Evolutionary conservation across 345 rosid genomes (phyloP).

Genomic region (Corchorus olitorius): DNA sequence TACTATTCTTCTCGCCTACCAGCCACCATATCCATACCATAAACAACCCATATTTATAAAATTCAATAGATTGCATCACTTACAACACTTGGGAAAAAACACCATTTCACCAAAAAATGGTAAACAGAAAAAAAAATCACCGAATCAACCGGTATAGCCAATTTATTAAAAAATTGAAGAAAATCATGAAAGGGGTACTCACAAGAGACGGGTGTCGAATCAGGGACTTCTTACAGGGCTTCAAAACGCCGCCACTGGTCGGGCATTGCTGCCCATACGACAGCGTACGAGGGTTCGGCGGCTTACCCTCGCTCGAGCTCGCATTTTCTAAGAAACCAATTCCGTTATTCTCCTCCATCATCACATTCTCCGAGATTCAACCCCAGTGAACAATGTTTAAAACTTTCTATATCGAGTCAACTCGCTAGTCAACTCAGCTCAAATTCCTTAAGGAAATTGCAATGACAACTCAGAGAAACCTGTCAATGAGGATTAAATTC

Average conservation of each 20-base stretch:
- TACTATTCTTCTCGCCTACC: not conserved
- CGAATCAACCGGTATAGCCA: not conserved
- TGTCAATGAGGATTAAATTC: not conserved
- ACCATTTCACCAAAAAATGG: not conserved
- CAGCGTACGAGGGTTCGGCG: conserved; percentile 61
- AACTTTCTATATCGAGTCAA: conserved; percentile 8
- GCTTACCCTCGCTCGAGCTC: conserved; percentile 60
- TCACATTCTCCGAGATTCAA: conserved; percentile 31
- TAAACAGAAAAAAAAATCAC: not conserved
- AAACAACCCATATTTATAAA: not conserved
- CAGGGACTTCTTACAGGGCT: conserved; percentile 56
- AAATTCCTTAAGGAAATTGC: not conserved
- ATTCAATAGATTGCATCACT: not conserved
- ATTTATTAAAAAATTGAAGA: not conserved
- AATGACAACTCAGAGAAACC: not conserved
- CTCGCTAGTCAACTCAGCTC: conserved; percentile 25
- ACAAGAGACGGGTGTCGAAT: conserved; percentile 78
- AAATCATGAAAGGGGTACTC: conserved; percentile 27
- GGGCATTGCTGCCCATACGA: conserved; percentile 30
- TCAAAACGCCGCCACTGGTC: conserved; percentile 33
- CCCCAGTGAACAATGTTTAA: not conserved
- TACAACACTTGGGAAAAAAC: not conserved
- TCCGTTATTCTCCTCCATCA: conserved; percentile 68
- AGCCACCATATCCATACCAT: not conserved
- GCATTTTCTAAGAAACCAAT: conserved; percentile 46